Conservation (phyloP, 1,284 basidiomycete species). For the Cutaneotrichosporon mucoides region DNA sequence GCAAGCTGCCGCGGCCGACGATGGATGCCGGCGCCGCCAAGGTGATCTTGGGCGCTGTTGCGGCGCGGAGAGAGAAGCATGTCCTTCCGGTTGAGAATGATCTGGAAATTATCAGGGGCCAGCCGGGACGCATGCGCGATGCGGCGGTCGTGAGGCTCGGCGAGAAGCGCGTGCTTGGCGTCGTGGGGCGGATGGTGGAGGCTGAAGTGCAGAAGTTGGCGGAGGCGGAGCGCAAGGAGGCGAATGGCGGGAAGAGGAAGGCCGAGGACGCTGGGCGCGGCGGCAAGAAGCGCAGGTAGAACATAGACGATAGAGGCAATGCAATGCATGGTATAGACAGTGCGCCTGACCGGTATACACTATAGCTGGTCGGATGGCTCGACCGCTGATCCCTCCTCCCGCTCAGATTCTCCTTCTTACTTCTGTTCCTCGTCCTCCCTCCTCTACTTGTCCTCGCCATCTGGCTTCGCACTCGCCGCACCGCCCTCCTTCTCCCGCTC, state of each 20-base stretch:
- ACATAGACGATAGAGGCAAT: too few relatives aligned
- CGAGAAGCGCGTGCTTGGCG: slow-evolving; percentile 49
- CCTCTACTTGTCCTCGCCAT: too few relatives aligned
- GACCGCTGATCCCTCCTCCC: too few relatives aligned
- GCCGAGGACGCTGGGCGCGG: neutral
- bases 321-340: too few relatives aligned
- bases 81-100: slow-evolving; percentile 32
- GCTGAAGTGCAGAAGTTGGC: neutral
- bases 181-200: neutral
- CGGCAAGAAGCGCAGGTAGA: slow-evolving; percentile 9
- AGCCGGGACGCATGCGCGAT: slow-evolving; percentile 21
- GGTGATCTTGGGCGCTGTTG: slow-evolving; percentile 55
- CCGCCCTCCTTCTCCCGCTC: slow-evolving; percentile 42
- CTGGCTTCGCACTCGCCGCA: too few relatives aligned
- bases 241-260: slow-evolving; percentile 8
- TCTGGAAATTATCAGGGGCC: slow-evolving; percentile 27
- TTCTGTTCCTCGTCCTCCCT: too few relatives aligned
- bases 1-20: slow-evolving; percentile 73
- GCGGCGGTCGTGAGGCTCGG: slow-evolving; percentile 50
- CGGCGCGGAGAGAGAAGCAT: slow-evolving; percentile 5
- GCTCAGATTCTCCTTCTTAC: too few relatives aligned
- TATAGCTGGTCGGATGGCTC: too few relatives aligned
- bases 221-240: neutral
- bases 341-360: too few relatives aligned
- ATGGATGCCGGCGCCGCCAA: slow-evolving; percentile 51